Conservation (phyloP, 768 basidiomycete species). For the Panaeolus papilionaceus region DNA sequence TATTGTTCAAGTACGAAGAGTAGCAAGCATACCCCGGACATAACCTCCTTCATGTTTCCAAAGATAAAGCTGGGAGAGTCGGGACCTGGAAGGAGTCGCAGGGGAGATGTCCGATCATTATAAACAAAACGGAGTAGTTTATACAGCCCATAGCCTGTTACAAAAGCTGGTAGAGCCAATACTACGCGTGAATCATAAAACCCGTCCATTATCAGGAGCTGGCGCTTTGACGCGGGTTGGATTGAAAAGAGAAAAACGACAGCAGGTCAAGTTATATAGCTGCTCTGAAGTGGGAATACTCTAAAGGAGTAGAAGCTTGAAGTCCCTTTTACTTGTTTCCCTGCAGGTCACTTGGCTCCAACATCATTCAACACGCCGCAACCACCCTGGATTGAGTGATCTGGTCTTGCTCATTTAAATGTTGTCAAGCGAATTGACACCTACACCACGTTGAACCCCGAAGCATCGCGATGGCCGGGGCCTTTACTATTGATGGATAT, state of each 20-base stretch:
- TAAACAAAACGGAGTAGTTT: conserved; percentile 39
- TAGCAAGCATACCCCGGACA: conserved; percentile 41
- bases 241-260: no score
- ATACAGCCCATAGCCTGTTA: conserved; percentile 26
- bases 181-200: neutral
- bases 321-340: neutral
- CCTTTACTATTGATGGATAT: neutral
- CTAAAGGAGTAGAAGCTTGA: neutral
- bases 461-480: neutral
- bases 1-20: no score
- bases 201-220: neutral
- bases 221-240: no score
- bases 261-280: neutral
- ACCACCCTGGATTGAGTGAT: neutral
- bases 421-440: neutral
- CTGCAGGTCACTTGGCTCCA: neutral
- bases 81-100: conserved; percentile 58
- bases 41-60: conserved; percentile 53
- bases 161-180: neutral
- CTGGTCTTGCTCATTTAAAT: neutral
- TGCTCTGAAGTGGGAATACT: neutral
- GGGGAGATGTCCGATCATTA: conserved; percentile 41
- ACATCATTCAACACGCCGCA: neutral
- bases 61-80: conserved; percentile 48
- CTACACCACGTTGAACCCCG: conserved; percentile 8